Conservation (phyloP, 2,329 filamentous ascomycete species). For the Cladosporium sp. region DNA sequence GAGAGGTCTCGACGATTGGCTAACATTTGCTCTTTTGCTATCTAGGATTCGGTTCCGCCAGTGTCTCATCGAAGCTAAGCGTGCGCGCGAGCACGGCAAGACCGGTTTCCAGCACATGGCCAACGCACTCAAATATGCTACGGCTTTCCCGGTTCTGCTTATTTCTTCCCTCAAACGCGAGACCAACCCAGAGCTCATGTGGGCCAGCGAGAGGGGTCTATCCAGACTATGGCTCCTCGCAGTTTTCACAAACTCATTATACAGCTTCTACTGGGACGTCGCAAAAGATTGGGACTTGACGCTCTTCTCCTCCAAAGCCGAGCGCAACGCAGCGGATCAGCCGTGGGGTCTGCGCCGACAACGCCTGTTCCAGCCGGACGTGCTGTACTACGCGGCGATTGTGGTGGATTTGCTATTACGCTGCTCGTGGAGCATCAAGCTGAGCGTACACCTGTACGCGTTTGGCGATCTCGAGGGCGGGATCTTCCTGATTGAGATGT, state of each 20-base stretch:
- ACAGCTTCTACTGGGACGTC: slow-evolving; percentile 99
- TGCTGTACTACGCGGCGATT: slow-evolving; percentile 81
- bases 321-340: slow-evolving; percentile 57
- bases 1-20: neutral
- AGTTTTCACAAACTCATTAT: slow-evolving; percentile 73
- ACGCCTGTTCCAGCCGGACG: slow-evolving; percentile 69
- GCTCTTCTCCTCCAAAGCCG: slow-evolving; percentile 61
- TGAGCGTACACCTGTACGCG: slow-evolving; percentile 78
- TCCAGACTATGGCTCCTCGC: slow-evolving; percentile 28
- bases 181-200: slow-evolving; percentile 19
- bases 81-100: slow-evolving; percentile 59
- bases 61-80: slow-evolving; percentile 83
- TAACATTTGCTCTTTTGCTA: neutral
- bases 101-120: slow-evolving; percentile 66
- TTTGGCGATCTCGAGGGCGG: slow-evolving; percentile 84
- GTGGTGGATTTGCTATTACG: slow-evolving; percentile 75
- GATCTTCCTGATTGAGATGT: slow-evolving; percentile 81
- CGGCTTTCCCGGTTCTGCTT: slow-evolving; percentile 86
- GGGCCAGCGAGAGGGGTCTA: slow-evolving; percentile 17
- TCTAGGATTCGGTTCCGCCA: slow-evolving; percentile 76
- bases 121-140: slow-evolving; percentile 94
- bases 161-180: slow-evolving; percentile 43
- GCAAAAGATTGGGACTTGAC: slow-evolving; percentile 95
- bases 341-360: slow-evolving; percentile 74
- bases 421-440: slow-evolving; percentile 88